phyloP scores from a whole-genome alignment of 1,284 basidiomycete species.

The Microbotryomycetes sp. region DNA sequence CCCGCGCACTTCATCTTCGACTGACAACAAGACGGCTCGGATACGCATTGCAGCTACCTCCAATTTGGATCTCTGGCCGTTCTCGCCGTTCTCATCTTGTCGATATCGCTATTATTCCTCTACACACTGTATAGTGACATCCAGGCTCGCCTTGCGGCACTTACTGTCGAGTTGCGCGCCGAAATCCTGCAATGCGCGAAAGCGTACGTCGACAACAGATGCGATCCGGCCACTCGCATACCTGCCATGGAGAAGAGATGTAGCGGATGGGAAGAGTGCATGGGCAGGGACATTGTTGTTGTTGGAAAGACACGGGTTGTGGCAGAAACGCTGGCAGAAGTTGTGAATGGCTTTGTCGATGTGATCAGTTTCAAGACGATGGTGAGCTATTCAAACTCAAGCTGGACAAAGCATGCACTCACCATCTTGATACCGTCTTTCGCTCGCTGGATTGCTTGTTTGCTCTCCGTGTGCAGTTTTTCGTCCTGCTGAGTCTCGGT shows the following conservation, averaged over 20 bases:
- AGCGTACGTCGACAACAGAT: constrained; percentile 75
- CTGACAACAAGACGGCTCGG: no score
- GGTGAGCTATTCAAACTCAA: constrained; percentile 50
- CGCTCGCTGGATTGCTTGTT: background rate
- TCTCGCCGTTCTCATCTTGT: constrained; percentile 74
- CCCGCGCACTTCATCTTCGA: background rate
- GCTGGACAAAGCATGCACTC: background rate
- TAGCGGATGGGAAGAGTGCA: constrained; percentile 86
- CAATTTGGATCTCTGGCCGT: constrained; percentile 94
- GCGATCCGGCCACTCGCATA: constrained; percentile 57
- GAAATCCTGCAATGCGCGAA: constrained; percentile 78
- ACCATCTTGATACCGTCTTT: background rate
- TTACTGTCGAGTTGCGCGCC: constrained; percentile 82
- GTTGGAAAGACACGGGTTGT: constrained; percentile 82
- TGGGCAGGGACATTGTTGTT: constrained; percentile 50
- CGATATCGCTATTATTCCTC: constrained; percentile 76
- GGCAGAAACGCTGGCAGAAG: constrained; percentile 90
- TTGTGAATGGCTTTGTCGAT: constrained; percentile 93
- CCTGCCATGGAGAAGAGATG: constrained; percentile 82
- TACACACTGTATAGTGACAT: constrained; percentile 86
- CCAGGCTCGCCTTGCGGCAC: constrained; percentile 76
- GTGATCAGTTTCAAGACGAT: constrained; percentile 95
- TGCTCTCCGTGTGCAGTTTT: constrained; percentile 11
- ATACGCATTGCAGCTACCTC: constrained; percentile 58
- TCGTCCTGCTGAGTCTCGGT: constrained; percentile 22